Evolutionary conservation across 768 basidiomycete genomes (phyloP).

Genomic region (Boletus pseudopeckii): DNA sequence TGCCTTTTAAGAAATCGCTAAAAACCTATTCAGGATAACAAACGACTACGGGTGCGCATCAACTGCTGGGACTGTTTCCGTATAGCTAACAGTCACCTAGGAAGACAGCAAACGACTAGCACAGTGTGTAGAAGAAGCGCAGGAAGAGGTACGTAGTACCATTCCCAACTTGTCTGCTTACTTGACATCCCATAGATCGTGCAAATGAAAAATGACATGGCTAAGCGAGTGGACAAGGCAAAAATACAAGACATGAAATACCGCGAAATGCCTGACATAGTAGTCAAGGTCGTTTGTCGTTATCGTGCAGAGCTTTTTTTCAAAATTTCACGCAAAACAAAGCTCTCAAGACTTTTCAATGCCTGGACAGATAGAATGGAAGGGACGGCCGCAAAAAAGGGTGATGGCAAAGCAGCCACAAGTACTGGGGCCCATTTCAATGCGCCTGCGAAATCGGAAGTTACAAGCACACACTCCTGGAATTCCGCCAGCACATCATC

Average conservation of each 20-base stretch:
- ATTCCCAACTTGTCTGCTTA: neutral
- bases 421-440: constrained; percentile 37
- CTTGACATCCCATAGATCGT: constrained; percentile 46
- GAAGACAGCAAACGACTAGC: constrained; percentile 82
- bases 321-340: constrained; percentile 89
- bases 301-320: constrained; percentile 90
- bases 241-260: constrained; percentile 78
- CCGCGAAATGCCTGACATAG: constrained; percentile 84
- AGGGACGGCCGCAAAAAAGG: constrained; percentile 46
- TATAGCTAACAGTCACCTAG: constrained; percentile 39
- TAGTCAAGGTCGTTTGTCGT: constrained; percentile 84
- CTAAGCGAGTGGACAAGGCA: constrained; percentile 74
- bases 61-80: constrained; percentile 2
- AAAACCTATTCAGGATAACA: constrained; percentile 66
- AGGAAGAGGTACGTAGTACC: constrained; percentile 61
- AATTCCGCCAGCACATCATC: constrained; percentile 38
- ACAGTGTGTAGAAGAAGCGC: constrained; percentile 80
- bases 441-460: constrained; percentile 49
- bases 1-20: constrained; percentile 12
- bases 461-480: constrained; percentile 43
- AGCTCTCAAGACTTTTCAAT: constrained; percentile 76
- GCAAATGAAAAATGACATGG: constrained; percentile 80
- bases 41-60: constrained; percentile 69
- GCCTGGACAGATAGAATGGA: constrained; percentile 93
- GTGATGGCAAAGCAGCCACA: constrained; percentile 31